Conservation (phyloP, 768 basidiomycete species). For the Trametes sanguinea region DNA sequence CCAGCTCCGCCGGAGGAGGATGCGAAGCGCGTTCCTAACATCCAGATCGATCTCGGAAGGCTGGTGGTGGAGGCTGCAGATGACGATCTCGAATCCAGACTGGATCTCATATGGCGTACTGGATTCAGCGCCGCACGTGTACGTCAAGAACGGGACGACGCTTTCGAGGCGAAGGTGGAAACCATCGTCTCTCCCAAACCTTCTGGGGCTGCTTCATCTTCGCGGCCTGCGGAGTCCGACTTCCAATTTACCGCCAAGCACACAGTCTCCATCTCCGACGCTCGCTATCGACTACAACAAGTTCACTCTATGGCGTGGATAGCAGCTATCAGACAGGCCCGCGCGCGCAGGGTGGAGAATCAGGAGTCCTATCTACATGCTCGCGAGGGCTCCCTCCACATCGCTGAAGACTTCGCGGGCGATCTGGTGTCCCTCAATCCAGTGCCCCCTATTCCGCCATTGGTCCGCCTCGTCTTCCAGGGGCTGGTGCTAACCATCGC, state of each 20-base stretch:
- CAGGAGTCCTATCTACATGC: constrained; percentile 17
- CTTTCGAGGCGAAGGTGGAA: constrained; percentile 78
- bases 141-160: constrained; percentile 74
- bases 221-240: constrained; percentile 41
- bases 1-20: constrained; percentile 69
- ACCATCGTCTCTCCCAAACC: constrained; percentile 53
- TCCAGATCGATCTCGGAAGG: constrained; percentile 58
- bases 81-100: constrained; percentile 76
- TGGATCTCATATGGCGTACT: constrained; percentile 73
- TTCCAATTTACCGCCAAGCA: constrained; percentile 68
- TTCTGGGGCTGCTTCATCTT: constrained; percentile 22
- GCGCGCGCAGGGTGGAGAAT: constrained; percentile 41
- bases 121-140: constrained; percentile 72
- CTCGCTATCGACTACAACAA: constrained; percentile 63
- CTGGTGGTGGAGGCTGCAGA: constrained; percentile 81
- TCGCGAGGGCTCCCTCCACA: constrained; percentile 4
- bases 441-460: constrained; percentile 51
- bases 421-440: constrained; percentile 47
- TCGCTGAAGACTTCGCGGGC: constrained; percentile 35
- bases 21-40: constrained; percentile 68
- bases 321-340: constrained; percentile 39
- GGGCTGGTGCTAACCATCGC: constrained; percentile 55
- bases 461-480: constrained; percentile 66
- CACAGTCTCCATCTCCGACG: constrained; percentile 70
- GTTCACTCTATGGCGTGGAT: constrained; percentile 77